Evolutionary conservation across 345 rosid genomes (phyloP).

Genomic region (Hypericum androsaemum): DNA sequence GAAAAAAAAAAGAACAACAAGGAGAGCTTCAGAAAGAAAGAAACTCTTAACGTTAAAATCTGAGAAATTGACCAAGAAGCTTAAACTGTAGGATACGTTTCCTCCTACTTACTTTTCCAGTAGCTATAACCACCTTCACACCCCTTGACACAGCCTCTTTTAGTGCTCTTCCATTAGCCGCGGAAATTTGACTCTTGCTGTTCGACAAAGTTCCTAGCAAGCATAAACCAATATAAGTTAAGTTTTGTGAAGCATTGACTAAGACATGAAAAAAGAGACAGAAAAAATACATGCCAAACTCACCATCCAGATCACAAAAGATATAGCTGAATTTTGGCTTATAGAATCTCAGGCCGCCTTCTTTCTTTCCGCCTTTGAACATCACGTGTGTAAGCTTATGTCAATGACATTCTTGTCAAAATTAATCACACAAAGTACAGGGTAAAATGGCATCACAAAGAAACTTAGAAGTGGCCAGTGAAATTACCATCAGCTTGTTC

Average conservation of each 20-base stretch:
- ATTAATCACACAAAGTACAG: too few species aligned
- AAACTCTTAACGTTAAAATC: too few species aligned
- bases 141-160: slow-evolving; percentile 84
- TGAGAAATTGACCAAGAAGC: too few species aligned
- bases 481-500: slow-evolving; percentile 56
- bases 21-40: background rate
- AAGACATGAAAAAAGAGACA: background rate
- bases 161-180: slow-evolving; percentile 60
- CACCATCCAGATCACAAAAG: slow-evolving; percentile 99
- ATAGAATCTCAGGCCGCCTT: slow-evolving; percentile 73
- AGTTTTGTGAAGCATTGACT: too few species aligned
- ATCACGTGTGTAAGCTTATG: slow-evolving; percentile 31
- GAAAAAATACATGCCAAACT: slow-evolving; percentile 16
- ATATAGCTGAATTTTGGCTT: slow-evolving; percentile 85
- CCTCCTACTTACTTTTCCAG: slow-evolving; percentile 59
- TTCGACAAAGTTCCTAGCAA: slow-evolving; percentile 67
- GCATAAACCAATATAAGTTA: too few species aligned
- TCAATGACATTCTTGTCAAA: slow-evolving; percentile 5
- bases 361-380: slow-evolving; percentile 83
- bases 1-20: slow-evolving; percentile 1
- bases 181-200: slow-evolving; percentile 64
- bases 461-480: background rate
- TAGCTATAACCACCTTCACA: slow-evolving; percentile 83
- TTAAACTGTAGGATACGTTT: too few species aligned
- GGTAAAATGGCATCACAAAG: too few species aligned